Conservation (phyloP, 2,329 filamentous ascomycete species). For the Elsinoe arachidis region DNA sequence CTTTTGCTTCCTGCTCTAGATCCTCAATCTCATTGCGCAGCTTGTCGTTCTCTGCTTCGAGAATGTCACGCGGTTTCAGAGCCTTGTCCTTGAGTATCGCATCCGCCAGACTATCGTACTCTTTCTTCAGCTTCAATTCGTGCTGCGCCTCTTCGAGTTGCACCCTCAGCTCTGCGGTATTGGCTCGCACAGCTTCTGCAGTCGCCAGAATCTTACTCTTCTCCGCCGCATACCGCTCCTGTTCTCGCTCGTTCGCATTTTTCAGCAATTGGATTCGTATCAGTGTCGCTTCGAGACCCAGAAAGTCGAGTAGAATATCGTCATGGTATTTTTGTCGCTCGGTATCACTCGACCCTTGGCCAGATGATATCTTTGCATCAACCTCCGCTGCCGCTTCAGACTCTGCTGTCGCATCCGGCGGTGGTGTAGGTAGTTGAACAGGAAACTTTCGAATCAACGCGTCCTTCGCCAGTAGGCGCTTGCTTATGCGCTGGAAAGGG, state of each 20-base stretch:
- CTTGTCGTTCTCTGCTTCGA: slow-evolving; percentile 67
- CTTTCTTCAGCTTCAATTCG: slow-evolving; percentile 68
- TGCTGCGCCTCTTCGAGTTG: slow-evolving; percentile 69
- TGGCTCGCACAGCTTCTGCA: slow-evolving; percentile 67
- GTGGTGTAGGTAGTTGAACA: slow-evolving; percentile 55
- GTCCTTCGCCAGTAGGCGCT: slow-evolving; percentile 63
- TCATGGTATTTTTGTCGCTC: slow-evolving; percentile 64
- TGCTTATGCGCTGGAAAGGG: slow-evolving; percentile 80
- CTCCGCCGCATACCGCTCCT: slow-evolving; percentile 72
- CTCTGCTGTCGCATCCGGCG: slow-evolving; percentile 48
- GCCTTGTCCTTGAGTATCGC: slow-evolving; percentile 75
- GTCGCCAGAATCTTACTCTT: slow-evolving; percentile 71
- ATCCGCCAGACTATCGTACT: slow-evolving; percentile 80
- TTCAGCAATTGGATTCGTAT: slow-evolving; percentile 80
- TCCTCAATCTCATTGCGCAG: slow-evolving; percentile 82
- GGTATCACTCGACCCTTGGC: slow-evolving; percentile 30
- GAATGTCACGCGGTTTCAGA: slow-evolving; percentile 75
- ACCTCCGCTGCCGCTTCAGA: slow-evolving; percentile 42
- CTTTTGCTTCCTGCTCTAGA: slow-evolving; percentile 72
- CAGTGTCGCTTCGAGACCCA: slow-evolving; percentile 77
- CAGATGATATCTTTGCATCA: slow-evolving; percentile 22
- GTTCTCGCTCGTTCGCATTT: slow-evolving; percentile 72
- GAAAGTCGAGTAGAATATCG: slow-evolving; percentile 80
- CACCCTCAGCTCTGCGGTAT: slow-evolving; percentile 61
- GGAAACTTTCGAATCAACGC: slow-evolving; percentile 51